phyloP scores from a whole-genome alignment of 768 basidiomycete genomes.

The Tulasnella sp. region DNA sequence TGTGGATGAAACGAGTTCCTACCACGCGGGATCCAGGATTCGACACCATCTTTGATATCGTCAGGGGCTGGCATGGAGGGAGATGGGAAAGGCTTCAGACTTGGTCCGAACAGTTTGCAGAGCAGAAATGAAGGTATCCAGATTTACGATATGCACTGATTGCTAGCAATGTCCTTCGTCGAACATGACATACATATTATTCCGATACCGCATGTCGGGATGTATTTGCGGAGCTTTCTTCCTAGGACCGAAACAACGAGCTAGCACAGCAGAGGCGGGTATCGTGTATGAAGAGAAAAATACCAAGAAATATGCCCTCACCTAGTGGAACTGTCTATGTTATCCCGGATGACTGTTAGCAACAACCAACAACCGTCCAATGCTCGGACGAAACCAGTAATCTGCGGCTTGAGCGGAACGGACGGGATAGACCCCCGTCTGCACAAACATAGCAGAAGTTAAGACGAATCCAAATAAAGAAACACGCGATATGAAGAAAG shows the following conservation, averaged over 20 bases:
- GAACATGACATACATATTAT: not conserved
- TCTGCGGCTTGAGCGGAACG: too few species aligned
- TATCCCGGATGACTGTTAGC: not conserved
- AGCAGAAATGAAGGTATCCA: not conserved
- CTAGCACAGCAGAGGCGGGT: not conserved
- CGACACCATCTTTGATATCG: not conserved
- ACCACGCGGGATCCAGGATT: not conserved
- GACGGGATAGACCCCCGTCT: too few species aligned
- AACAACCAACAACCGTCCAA: not conserved
- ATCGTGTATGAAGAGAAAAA: not conserved
- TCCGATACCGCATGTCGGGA: not conserved
- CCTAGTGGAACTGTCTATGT: not conserved
- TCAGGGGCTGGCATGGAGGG: constrained; percentile 17
- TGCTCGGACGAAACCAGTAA: constrained; percentile 8
- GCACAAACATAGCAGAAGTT: too few species aligned
- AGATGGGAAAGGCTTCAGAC: constrained; percentile 15
- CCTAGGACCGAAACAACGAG: not conserved
- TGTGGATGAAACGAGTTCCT: not conserved
- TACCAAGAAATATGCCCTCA: not conserved
- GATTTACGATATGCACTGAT: not conserved
- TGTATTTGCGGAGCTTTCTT: not conserved
- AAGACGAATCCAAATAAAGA: too few species aligned
- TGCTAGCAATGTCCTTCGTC: not conserved
- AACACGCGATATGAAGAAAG: too few species aligned
- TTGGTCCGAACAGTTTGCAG: not conserved